phyloP scores from a whole-genome alignment of 2,329 filamentous ascomycete species.

The Pseudocercospora eumusae region DNA sequence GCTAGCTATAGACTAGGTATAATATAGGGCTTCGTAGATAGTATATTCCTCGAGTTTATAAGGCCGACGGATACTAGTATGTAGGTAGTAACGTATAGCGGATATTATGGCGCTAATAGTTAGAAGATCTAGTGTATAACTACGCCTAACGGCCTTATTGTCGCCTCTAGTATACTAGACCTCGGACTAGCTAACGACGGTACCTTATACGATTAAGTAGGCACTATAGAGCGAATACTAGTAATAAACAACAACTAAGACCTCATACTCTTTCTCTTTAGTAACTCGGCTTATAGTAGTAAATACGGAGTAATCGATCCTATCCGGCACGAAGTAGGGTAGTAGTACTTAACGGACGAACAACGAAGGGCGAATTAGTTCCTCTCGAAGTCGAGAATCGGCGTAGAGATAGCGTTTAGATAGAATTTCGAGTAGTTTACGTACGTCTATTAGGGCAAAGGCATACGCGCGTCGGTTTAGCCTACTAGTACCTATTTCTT shows the following conservation, averaged over 20 bases:
- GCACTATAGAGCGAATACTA: neutral
- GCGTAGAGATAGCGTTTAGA: neutral
- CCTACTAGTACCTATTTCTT: neutral
- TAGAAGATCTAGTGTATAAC: conserved; percentile 3
- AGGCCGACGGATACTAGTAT: neutral
- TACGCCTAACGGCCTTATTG: neutral
- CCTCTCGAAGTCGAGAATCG: neutral
- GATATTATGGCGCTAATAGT: neutral
- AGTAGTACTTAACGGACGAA: neutral
- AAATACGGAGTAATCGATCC: neutral
- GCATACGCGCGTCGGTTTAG: neutral
- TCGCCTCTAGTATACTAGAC: neutral
- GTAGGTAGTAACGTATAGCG: neutral
- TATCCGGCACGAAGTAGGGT: neutral
- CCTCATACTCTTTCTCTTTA: neutral
- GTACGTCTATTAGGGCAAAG: neutral
- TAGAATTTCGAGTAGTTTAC: neutral
- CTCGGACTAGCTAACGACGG: neutral
- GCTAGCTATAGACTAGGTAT: neutral
- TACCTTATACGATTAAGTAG: neutral
- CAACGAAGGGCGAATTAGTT: neutral
- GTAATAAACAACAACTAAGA: neutral
- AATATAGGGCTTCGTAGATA: neutral
- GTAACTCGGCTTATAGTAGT: neutral
- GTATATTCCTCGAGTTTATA: neutral